A percentile compares a stretch with the other conserved stretches of the same genome.
These are phyloP conservation scores for Leucogyrophana mollusca DNA, from an alignment of 768 basidiomycete species.

Conservation along the genomic window DNA sequence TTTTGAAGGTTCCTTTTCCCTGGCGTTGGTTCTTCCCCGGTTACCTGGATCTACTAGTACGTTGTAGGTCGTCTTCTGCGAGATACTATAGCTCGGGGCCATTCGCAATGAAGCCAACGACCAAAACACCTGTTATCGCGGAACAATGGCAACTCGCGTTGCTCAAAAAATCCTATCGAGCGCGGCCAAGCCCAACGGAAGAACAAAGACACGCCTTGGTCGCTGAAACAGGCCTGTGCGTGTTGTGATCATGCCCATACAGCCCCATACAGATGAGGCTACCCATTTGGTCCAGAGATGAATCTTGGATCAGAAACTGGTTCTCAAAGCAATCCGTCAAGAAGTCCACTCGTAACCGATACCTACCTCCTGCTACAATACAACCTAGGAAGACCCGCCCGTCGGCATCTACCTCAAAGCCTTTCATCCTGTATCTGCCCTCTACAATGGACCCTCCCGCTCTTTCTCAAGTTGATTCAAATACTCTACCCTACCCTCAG, in stretches of 20 bases:
- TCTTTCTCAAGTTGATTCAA: too few relatives aligned
- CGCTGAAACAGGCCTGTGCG: slow-evolving; percentile 30
- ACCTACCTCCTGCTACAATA: too few relatives aligned
- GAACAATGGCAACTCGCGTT: slow-evolving; percentile 28
- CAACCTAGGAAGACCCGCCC: too few relatives aligned
- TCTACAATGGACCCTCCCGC: too few relatives aligned
- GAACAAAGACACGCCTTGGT: slow-evolving; percentile 18
- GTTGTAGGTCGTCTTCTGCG: too few relatives aligned
- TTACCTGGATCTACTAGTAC: too few relatives aligned
- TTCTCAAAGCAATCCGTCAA: slow-evolving; percentile 27
- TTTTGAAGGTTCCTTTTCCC: too few relatives aligned
- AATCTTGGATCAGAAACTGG: slow-evolving; percentile 29
- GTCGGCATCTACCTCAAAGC: too few relatives aligned
- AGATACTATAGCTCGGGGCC: too few relatives aligned
- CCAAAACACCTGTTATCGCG: slow-evolving; percentile 16
- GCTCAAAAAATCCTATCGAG: slow-evolving; percentile 22
- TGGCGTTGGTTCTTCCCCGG: too few relatives aligned
- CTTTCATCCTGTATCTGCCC: too few relatives aligned
- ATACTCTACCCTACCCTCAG: too few relatives aligned
- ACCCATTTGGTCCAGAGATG: slow-evolving; percentile 15
- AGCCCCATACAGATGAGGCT: slow-evolving; percentile 5
- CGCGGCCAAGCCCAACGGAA: slow-evolving; percentile 20
- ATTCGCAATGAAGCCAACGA: slow-evolving; percentile 7
- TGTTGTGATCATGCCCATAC: slow-evolving; percentile 5
- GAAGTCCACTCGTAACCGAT: slow-evolving; percentile 2